Evolutionary conservation across 2,329 filamentous ascomycete species (phyloP).

Genomic region (Trichophyton equinum): DNA sequence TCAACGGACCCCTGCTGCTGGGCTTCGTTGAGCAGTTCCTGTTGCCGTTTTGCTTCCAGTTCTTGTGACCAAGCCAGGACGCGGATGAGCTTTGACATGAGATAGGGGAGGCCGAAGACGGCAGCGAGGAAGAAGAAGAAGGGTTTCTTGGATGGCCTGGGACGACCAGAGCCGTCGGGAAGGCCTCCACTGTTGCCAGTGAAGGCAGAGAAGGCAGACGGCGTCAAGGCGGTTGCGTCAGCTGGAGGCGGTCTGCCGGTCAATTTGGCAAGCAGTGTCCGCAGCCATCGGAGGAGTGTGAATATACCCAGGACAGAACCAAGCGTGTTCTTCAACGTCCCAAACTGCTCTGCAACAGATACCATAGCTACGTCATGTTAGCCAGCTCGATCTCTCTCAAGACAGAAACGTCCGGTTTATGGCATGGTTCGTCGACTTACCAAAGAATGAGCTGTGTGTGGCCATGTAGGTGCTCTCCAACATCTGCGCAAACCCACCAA

Average conservation of each 20-base stretch:
- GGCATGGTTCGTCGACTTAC: slow-evolving; percentile 43
- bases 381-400: not conserved
- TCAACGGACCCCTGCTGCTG: slow-evolving; percentile 48
- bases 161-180: slow-evolving; percentile 33
- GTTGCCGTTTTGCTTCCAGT: slow-evolving; percentile 49
- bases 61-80: slow-evolving; percentile 72
- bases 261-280: slow-evolving; percentile 79
- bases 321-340: slow-evolving; percentile 81
- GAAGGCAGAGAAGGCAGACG: slow-evolving; percentile 81
- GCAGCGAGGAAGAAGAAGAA: slow-evolving; percentile 92
- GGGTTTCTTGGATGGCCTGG: slow-evolving; percentile 79
- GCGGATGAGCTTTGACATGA: slow-evolving; percentile 93
- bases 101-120: slow-evolving; percentile 86
- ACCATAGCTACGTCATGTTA: slow-evolving; percentile 62
- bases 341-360: slow-evolving; percentile 92
- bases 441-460: slow-evolving; percentile 95
- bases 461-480: slow-evolving; percentile 99
- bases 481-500: slow-evolving; percentile 98
- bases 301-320: slow-evolving; percentile 93
- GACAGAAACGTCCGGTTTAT: not conserved
- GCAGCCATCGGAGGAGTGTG: slow-evolving; percentile 87
- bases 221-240: slow-evolving; percentile 74
- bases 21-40: slow-evolving; percentile 40
- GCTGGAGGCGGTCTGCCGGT: slow-evolving; percentile 84
- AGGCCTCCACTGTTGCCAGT: slow-evolving; percentile 48